A percentile compares a stretch with the other conserved stretches of the same genome.
phyloP scores from a whole-genome alignment of 768 basidiomycete genomes.

The Pisolithus tinctorius region DNA sequence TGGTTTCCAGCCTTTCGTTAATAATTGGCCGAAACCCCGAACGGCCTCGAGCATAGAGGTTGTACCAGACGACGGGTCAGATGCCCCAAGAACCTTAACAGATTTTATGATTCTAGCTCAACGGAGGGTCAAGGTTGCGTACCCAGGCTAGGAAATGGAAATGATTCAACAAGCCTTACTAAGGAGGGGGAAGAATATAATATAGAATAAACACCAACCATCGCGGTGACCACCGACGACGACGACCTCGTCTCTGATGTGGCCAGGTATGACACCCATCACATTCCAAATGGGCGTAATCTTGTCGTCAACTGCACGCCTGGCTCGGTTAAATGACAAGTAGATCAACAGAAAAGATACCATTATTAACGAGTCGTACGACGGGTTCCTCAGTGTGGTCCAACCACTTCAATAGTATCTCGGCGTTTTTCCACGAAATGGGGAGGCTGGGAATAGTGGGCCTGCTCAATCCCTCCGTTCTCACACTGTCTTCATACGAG shows the following conservation, averaged over 20 bases:
- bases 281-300: constrained; percentile 70
- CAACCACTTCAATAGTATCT: constrained; percentile 45
- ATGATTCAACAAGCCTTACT: not conserved
- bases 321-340: not conserved
- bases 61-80: constrained; percentile 76
- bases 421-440: constrained; percentile 59
- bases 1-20: constrained; percentile 77
- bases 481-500: constrained; percentile 58
- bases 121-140: not conserved
- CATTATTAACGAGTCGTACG: constrained; percentile 54
- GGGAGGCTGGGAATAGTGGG: constrained; percentile 58
- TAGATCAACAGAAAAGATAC: constrained; percentile 20
- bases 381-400: constrained; percentile 37
- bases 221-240: constrained; percentile 72
- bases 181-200: not conserved
- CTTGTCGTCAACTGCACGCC: constrained; percentile 36
- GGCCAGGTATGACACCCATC: constrained; percentile 58
- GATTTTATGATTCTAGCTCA: not conserved
- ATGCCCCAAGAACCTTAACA: constrained; percentile 68
- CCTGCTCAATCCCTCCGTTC: constrained; percentile 40
- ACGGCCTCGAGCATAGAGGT: constrained; percentile 73
- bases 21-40: constrained; percentile 61
- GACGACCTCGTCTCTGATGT: constrained; percentile 59
- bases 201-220: constrained; percentile 29
- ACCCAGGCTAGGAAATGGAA: constrained; percentile 13